Evolutionary conservation across 83 land plant species (phyloP), one percentile per base, ranked within the genome.

Genomic region (Picea abies): DNA sequence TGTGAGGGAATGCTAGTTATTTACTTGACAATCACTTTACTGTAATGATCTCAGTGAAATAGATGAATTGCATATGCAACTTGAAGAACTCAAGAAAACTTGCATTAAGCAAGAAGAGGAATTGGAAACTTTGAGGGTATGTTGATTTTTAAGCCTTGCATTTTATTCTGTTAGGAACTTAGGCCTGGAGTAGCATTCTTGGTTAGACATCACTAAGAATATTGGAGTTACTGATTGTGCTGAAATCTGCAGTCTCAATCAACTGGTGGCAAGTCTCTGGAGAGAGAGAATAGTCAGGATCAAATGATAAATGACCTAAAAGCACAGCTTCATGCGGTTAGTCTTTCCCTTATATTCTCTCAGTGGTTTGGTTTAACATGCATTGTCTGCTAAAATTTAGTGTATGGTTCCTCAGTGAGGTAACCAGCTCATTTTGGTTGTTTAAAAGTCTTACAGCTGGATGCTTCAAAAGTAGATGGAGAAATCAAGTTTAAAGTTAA

Each of bases 41-140:
- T 66, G 58, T 29, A 44, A 66, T 9, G 67, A 82, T 47, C 85
- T 52, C 90, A 95, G 97, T 79, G 94, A 95, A 85, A 77, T 93
- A 15, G 82, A 88, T 63, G 88, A 90, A 69, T 49, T 91, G 60
- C 84, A 77, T 20, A 15, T 84, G 84, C 84, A 82, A 84, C 64
- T 94, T 5, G 86, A 80, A 22, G 80, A 84, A 35, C n/a, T 82
- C 19, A 85, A 83, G 58, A 79, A 83, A 76, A 69, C 81, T 29
- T 41, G 68, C 63, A 10, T 49, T 79, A 78, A 56, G 58, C 88
- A 82, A 29, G 66, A 80, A 84, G 75, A 16, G 61, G 80, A 79
- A 15, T 20, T 77, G 60, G 78, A 76, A 41, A 20, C 79, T 4
- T 17, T 80, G n/a, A 79, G 78, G 89, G 93, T 91, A 83, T 52